Evolutionary conservation across 768 basidiomycete genomes (phyloP), one percentile per base, ranked within the genome.

Genomic region (Tylopilus rubrobrunneus): DNA sequence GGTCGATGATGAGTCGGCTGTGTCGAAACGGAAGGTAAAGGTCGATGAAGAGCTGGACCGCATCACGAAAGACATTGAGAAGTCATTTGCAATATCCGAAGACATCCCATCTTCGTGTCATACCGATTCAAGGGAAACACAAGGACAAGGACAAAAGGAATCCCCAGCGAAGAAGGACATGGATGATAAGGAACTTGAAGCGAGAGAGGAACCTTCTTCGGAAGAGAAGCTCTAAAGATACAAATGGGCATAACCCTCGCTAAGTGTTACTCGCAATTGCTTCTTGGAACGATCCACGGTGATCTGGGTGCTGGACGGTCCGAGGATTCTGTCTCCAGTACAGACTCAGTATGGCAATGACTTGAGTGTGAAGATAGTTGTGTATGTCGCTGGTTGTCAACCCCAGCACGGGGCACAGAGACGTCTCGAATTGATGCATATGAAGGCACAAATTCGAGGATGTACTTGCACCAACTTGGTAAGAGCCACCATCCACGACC

Each of bases 41-140:
- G 51, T 44, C 33, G 53, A 17, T 47, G 64, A 65, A 15, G 68
- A 67, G 48, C 17, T 71, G 49, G 70, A 68, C 7, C 54, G 49
- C 28, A 60, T 70, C 25, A 65, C 61, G 28, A 64, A 51, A 42
- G 57, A 57, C 41, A 49, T 69, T n/a, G 61, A 63, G 33, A 57
- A 56, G 48, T 53, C 51, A 25, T 58, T 69, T 15, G 29, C 43
- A 3, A 58, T 67, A 45, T 61, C 65, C 15, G 34, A 55, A 31
- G 55, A 53, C 6, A 37, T 45, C 1, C 9, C 29, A 31, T 19
- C 53, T 31, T 39, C 10, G 34, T 25, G 37, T 15, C 14, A 43
- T 27, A 36, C 49, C 40, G 54, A 50, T 10, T 17, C 39, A 21
- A 41, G 43, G 39, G 42, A 51, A 41, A 27, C 28, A 40, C 47